Base-by-base conservation (phyloP, 768 basidiomycete genomes). In the Mycena metata region DNA sequence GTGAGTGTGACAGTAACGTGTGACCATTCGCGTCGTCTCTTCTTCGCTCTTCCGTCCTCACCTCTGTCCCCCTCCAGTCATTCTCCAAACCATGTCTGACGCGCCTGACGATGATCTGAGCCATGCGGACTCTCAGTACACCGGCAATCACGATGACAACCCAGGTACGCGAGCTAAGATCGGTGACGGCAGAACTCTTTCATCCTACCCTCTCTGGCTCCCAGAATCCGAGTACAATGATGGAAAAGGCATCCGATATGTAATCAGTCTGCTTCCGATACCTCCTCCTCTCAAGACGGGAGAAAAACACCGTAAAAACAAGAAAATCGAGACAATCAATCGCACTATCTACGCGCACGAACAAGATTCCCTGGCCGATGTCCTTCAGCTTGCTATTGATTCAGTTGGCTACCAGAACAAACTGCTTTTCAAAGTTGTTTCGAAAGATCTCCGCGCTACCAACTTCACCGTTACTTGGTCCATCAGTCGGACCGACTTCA, bases 391-490 rank as follows among this genome's bases (percentile, higher is more conserved):
- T 19, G 42, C 42, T 43, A 13, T 43, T 19, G 19, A 36, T 6
- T 1, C 45, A 17, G 46, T 58, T 30, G 45, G 19, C 11, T 21
- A 3, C 15, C 17, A 60, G 7, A 30, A 17, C n/a, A 60, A 23
- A 19, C 30, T 60, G 21, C n/a, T 23, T 30, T 60, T 49, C 59
- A 60, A 60, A 30, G 33, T 60, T 13, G 59, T 60, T 16, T 19
- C 11, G 3, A n/a, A 24, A 4, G 15, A 47, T 11, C 46, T 60
- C 5, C 59, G 59, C 10, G 19, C 59, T 5, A 12, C 9, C 11
- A n/a, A 12, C 7, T 60, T 60, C 46, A 35, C 26, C 35, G 19
- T 49, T 12, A 49, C 46, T 13, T 60, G 35, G 30, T n/a, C 59
- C 13, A 47, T 60, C 17, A 4, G 11, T 2, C 46, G 59, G 33